Percentiles rank a stretch among this genome's conserved stretches.
phyloP scores from a whole-genome alignment of 2,329 filamentous ascomycete genomes.

The Chaetomium olivaceum region DNA sequence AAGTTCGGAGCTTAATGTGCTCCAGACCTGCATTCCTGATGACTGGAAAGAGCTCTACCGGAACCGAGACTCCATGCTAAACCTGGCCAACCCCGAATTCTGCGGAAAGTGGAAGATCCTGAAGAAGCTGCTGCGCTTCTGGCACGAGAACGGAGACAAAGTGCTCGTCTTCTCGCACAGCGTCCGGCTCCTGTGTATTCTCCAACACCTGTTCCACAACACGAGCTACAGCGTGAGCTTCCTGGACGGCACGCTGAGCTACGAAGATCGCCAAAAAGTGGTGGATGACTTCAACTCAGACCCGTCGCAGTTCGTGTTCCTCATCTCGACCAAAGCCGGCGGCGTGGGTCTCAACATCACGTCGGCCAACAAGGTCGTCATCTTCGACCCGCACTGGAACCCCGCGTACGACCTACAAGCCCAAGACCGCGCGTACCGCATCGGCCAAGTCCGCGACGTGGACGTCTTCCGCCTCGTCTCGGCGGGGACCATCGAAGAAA shows the following conservation, averaged over 20 bases:
- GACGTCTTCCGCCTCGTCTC: constrained; percentile 93
- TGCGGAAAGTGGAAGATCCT: constrained; percentile 97
- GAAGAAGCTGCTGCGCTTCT: constrained; percentile 82
- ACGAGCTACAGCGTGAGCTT: constrained; percentile 92
- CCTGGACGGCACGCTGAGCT: constrained; percentile 79
- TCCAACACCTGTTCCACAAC: constrained; percentile 81
- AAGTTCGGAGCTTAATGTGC: constrained; percentile 70
- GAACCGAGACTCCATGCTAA: constrained; percentile 74
- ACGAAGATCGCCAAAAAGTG: constrained; percentile 76
- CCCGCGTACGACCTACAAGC: constrained; percentile 92
- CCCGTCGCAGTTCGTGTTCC: constrained; percentile 84
- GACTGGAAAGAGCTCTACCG: constrained; percentile 73
- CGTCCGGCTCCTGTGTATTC: constrained; percentile 78
- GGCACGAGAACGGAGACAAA: constrained; percentile 88
- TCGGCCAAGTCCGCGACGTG: constrained; percentile 88
- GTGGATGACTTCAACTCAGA: constrained; percentile 94
- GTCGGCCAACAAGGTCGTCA: constrained; percentile 95
- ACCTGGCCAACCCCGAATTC: constrained; percentile 82
- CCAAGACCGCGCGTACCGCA: constrained; percentile 93
- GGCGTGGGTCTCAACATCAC: constrained; percentile 96
- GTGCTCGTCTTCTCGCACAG: constrained; percentile 95
- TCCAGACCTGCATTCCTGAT: constrained; percentile 73
- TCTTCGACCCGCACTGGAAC: constrained; percentile 98
- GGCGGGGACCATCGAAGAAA: constrained; percentile 91
- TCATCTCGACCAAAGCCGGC: constrained; percentile 91